Evolutionary conservation across 1,139 yeast genomes (phyloP).

Genomic region (Komagataea norvegica): DNA sequence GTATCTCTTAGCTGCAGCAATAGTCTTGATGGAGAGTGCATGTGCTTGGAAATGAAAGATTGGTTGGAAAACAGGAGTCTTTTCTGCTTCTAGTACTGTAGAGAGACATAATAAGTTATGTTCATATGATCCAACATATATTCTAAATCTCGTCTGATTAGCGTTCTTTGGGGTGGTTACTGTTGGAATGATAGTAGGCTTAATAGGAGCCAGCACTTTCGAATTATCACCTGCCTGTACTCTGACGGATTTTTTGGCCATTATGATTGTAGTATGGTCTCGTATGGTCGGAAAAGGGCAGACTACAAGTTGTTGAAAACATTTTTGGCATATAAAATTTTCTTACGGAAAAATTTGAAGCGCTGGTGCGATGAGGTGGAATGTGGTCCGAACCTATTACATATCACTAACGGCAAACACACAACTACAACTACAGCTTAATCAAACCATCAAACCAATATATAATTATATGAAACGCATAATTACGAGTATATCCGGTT

Average conservation of each 20-base stretch:
- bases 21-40: slow-evolving; percentile 75
- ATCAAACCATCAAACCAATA: too few species aligned
- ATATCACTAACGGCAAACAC: too few species aligned
- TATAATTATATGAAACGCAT: too few species aligned
- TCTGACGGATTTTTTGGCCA: slow-evolving; percentile 14
- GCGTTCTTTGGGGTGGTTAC: slow-evolving; percentile 3
- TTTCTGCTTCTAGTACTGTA: slow-evolving; percentile 42
- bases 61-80: slow-evolving; percentile 73
- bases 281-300: too few species aligned
- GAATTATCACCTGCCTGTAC: slow-evolving; percentile 3
- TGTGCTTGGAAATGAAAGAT: slow-evolving; percentile 96
- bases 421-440: too few species aligned
- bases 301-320: neutral
- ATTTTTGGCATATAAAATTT: slow-evolving; percentile 6
- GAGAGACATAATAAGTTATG: slow-evolving; percentile 87
- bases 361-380: too few species aligned
- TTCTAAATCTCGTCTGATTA: slow-evolving; percentile 47
- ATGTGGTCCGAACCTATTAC: too few species aligned
- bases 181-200: slow-evolving; percentile 23
- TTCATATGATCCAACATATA: slow-evolving; percentile 92
- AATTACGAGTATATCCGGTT: too few species aligned
- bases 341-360: too few species aligned
- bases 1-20: slow-evolving; percentile 80
- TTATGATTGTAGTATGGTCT: too few species aligned
- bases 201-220: slow-evolving; percentile 15